Evolutionary conservation across 2,329 filamentous ascomycete species (phyloP), one percentile per base, ranked within the genome.

Genomic region (Pezicula radicicola): DNA sequence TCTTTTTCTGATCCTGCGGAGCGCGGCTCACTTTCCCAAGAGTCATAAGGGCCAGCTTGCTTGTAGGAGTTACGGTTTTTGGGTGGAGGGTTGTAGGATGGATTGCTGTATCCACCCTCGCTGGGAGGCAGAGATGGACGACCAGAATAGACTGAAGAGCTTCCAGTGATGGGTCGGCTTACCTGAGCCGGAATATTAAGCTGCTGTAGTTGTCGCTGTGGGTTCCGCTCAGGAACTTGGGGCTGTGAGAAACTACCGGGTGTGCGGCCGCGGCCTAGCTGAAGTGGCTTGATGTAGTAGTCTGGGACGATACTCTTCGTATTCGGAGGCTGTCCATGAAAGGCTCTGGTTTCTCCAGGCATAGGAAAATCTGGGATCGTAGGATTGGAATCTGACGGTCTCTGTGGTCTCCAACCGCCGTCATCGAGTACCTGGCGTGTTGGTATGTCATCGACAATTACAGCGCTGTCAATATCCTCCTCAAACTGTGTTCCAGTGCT

Each of bases 401-500:
- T 6, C 27, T 45, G 21, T 15, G 42, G 42, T 30, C 27, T 45
- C 42, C 42, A 45, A 27, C 25, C 27, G 8, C 42, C 42, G 12
- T 33, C 30, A 13, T 33, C 30, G 9, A 33, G 30, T 13, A 6
- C 30, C 7, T 33, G 9, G 30, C 30, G 30, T 4, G 10, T 33
- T 12, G 30, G 30, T 3, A 33, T 33, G 27, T 54, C 51, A 36
- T 54, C 48, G 5, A 46, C 48, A 48, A 48, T 48, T 3, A 53
- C 51, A 33, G 50, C 49, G 30, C 40, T 47, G 6, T 55, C 55
- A 36, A 55, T 44, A 44, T 66, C 65, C 37, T 66, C 63, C 49
- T 67, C 65, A 41, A 67, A 67, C 35, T 64, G 59, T n/a, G 65
- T 67, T 27, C 52, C 55, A 25, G 57, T 55, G 40, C 65, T 67